These are phyloP conservation scores for Leishmania tarentolae DNA, from an alignment of 208 protist genomes.

Conservation along the genomic window DNA sequence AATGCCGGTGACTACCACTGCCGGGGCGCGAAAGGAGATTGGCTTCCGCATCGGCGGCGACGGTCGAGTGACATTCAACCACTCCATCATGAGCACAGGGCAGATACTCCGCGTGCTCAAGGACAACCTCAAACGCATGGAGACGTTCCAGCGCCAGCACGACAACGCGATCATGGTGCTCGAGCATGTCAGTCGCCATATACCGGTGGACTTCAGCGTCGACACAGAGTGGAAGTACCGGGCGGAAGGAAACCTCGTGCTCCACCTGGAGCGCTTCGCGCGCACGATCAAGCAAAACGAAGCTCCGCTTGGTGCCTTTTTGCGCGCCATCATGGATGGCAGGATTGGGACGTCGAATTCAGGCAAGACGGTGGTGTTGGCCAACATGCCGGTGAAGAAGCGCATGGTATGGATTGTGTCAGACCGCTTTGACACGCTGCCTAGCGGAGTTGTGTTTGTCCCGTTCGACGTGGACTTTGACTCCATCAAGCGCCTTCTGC, in stretches of 20 bases:
- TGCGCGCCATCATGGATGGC: constrained; percentile 39
- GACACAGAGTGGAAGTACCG: constrained; percentile 80
- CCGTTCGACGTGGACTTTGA: constrained; percentile 85
- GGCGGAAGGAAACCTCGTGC: constrained; percentile 65
- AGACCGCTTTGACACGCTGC: constrained; percentile 69
- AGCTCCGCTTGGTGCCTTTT: constrained; percentile 51
- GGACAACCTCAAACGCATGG: constrained; percentile 71
- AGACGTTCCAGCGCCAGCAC: constrained; percentile 56
- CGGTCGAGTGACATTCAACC: constrained; percentile 65
- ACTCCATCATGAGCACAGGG: constrained; percentile 65
- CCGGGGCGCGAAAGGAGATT: constrained; percentile 54
- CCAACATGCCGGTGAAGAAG: constrained; percentile 41
- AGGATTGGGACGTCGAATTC: constrained; percentile 1
- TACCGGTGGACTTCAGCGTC: constrained; percentile 84
- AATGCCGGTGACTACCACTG: constrained; percentile 5
- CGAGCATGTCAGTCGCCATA: constrained; percentile 70
- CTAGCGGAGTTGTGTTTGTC: constrained; percentile 82
- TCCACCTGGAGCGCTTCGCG: constrained; percentile 60
- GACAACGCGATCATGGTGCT: constrained; percentile 58
- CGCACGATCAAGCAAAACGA: constrained; percentile 70
- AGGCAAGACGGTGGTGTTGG: constrained; percentile 27
- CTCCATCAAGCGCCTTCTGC: constrained; percentile 66
- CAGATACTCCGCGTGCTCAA: constrained; percentile 81
- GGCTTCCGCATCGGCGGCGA: constrained; percentile 77
- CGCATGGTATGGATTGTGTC: constrained; percentile 87